Conservation (phyloP, 768 basidiomycete genomes). For the Fomitopsis serialis region DNA sequence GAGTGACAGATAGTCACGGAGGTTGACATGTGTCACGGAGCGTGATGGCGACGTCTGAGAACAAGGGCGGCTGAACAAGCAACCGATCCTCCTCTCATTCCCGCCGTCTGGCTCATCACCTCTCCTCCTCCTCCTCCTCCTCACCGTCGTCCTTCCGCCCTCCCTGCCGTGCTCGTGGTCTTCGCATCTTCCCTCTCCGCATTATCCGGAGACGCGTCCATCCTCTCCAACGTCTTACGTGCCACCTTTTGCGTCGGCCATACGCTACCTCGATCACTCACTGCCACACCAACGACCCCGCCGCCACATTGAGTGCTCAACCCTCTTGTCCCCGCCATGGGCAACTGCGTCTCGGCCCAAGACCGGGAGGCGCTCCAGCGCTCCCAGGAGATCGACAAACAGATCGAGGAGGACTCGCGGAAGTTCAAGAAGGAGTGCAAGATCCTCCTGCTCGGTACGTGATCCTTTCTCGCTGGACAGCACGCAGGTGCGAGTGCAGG, state of each 20-base stretch:
- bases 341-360: conserved; percentile 58
- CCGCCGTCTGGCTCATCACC: not conserved
- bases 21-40: not conserved
- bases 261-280: not conserved
- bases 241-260: not conserved
- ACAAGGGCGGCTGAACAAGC: conserved; percentile 6
- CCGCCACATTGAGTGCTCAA: not conserved
- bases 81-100: not conserved
- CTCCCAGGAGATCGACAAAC: conserved; percentile 75
- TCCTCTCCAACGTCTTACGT: not conserved
- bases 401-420: conserved; percentile 81
- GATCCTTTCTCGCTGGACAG: not conserved
- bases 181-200: not conserved
- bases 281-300: not conserved
- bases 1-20: not conserved
- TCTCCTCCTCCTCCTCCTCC: not conserved
- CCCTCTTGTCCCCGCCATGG: conserved; percentile 37
- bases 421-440: conserved; percentile 86
- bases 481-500: not conserved
- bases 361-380: conserved; percentile 55
- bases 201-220: too few species aligned
- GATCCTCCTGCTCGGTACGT: conserved; percentile 83
- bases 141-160: not conserved
- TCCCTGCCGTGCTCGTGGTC: not conserved
- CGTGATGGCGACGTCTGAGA: not conserved